Conservation (phyloP, 495 filamentous ascomycete genomes). For the Oleoguttula mirabilis region DNA sequence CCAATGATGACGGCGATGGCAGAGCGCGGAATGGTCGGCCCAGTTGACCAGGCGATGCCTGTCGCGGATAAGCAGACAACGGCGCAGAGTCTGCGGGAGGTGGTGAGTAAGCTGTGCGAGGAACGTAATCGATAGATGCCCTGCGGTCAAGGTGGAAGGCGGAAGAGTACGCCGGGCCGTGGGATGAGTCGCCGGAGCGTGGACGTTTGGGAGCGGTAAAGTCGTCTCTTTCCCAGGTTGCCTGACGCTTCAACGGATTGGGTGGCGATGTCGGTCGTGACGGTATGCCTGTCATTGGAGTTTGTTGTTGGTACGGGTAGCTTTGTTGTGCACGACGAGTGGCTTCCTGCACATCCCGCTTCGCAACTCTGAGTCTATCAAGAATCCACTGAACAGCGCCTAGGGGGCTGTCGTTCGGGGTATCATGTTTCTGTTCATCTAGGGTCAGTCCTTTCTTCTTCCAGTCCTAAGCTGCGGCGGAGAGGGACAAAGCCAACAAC, state of each 20-base stretch:
- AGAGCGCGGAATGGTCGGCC: not conserved
- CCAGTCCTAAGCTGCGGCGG: too few species aligned
- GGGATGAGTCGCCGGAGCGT: constrained; percentile 2
- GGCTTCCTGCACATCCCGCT: constrained; percentile 7
- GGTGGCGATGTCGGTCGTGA: constrained; percentile 1
- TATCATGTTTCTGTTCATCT: constrained; percentile 8
- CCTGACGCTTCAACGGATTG: constrained; percentile 6
- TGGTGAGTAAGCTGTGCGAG: constrained; percentile 1
- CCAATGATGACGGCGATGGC: constrained; percentile 14
- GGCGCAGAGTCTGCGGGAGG: constrained; percentile 6
- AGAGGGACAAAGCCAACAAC: too few species aligned
- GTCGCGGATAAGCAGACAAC: constrained; percentile 5
- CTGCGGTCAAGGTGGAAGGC: constrained; percentile 1
- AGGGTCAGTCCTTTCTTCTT: too few species aligned
- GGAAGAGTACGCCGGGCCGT: too few species aligned
- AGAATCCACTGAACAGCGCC: constrained; percentile 13
- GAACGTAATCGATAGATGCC: constrained; percentile 2
- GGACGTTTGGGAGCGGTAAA: constrained; percentile 3
- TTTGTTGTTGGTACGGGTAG: constrained; percentile 3
- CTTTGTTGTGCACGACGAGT: not conserved
- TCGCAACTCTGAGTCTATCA: constrained; percentile 7
- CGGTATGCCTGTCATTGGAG: not conserved
- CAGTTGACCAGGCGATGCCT: not conserved
- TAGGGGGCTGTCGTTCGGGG: constrained; percentile 6
- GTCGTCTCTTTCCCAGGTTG: constrained; percentile 4